These are phyloP conservation scores for carrot (Daucus carota) DNA, from an alignment of 129 eudicot species.

Conservation along the genomic window DNA sequence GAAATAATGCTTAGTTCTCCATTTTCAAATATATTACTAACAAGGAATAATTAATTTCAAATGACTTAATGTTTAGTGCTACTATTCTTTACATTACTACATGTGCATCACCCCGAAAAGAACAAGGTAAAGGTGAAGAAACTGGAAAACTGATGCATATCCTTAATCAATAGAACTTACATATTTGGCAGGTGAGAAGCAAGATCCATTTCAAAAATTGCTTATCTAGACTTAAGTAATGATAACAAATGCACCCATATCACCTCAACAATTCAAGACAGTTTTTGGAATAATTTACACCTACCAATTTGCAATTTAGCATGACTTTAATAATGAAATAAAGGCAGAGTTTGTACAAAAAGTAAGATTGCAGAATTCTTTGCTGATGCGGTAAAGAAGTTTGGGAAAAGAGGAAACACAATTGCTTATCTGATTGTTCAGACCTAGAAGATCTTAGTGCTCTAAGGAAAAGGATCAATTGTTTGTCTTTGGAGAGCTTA, in stretches of 20 bases:
- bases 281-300: not conserved
- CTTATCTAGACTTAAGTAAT: not conserved
- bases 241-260: not conserved
- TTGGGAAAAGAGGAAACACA: slow-evolving; percentile 52
- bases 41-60: too few species aligned
- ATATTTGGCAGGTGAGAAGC: slow-evolving; percentile 46
- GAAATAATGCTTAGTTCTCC: not conserved
- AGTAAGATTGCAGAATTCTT: not conserved
- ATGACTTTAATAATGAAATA: not conserved
- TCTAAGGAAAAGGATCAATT: slow-evolving; percentile 69
- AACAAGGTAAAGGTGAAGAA: slow-evolving; percentile 26
- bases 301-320: not conserved
- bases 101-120: slow-evolving; percentile 43
- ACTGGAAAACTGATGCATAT: slow-evolving; percentile 60
- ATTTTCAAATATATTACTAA: not conserved
- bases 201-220: not conserved
- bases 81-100: too few species aligned
- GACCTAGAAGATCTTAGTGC: slow-evolving; percentile 65
- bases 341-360: not conserved
- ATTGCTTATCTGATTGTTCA: slow-evolving; percentile 66
- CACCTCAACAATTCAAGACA: not conserved
- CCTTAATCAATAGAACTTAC: slow-evolving; percentile 61
- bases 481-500: slow-evolving; percentile 33
- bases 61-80: too few species aligned
- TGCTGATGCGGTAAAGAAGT: slow-evolving; percentile 53